phyloP scores from a whole-genome alignment of 257 asterid genomes.

The Anisodus acutangulus region DNA sequence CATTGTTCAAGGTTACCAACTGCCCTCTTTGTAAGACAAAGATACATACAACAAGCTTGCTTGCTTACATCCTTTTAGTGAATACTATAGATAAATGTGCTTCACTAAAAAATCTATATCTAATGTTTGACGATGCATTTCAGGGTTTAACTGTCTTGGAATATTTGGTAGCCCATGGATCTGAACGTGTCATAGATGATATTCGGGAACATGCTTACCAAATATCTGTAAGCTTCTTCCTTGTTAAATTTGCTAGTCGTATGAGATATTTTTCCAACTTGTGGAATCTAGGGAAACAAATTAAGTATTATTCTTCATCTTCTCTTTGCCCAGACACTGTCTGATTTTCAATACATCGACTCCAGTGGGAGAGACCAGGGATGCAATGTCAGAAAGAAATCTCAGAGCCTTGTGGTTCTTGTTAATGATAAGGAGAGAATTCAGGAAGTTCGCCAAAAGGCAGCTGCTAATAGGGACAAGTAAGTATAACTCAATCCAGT shows the following conservation, averaged over 20 bases:
- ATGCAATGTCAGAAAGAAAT: constrained; percentile 90
- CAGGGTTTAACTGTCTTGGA: constrained; percentile 94
- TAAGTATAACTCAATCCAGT: constrained; percentile 44
- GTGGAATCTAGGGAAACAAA: neutral
- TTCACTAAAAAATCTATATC: neutral
- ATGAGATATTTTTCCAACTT: neutral
- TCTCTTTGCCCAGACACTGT: constrained; percentile 67
- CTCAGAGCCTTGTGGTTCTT: constrained; percentile 92
- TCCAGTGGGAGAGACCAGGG: constrained; percentile 98
- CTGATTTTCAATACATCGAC: constrained; percentile 95
- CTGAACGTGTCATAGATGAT: constrained; percentile 96
- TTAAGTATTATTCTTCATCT: constrained; percentile 15
- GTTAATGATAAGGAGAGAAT: constrained; percentile 96
- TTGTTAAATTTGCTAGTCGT: constrained; percentile 27
- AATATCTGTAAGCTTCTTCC: constrained; percentile 72
- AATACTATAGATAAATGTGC: neutral
- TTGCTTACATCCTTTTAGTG: neutral
- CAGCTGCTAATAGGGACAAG: constrained; percentile 92
- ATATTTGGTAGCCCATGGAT: constrained; percentile 93
- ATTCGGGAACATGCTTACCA: constrained; percentile 96
- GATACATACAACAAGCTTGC: constrained; percentile 1
- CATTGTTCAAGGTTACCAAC: neutral
- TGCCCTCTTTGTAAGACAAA: constrained; percentile 1
- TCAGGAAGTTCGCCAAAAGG: constrained; percentile 97
- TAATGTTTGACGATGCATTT: constrained; percentile 28